phyloP scores from a whole-genome alignment of 73 alveolate genomes.

The Durusdinium trenchii region DNA sequence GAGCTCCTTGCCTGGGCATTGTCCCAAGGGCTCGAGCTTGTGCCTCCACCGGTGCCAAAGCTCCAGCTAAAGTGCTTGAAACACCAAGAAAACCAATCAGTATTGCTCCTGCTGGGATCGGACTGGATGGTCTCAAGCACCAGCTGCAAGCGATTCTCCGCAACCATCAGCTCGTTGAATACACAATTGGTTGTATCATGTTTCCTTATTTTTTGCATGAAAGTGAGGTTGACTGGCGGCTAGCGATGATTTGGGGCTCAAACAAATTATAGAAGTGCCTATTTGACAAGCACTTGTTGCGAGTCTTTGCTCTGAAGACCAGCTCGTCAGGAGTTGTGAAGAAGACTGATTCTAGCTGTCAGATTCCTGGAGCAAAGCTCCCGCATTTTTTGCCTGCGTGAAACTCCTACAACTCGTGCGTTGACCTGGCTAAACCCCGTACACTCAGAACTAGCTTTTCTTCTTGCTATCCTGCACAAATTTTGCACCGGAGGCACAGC shows the following conservation, averaged over 20 bases:
- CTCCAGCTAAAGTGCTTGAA: background rate
- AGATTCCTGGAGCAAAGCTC: too few species aligned
- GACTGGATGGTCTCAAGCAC: constrained; percentile 31
- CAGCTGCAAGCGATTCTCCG: background rate
- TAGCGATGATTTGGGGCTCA: too few species aligned
- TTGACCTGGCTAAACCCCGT: too few species aligned
- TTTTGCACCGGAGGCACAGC: background rate
- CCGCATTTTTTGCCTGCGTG: too few species aligned
- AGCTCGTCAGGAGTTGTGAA: too few species aligned
- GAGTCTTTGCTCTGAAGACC: too few species aligned
- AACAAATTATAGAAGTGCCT: too few species aligned
- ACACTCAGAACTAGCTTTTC: constrained; percentile 29
- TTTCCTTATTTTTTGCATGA: too few species aligned
- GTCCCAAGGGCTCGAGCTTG: constrained; percentile 11
- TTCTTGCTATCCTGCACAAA: constrained; percentile 39
- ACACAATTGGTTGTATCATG: background rate
- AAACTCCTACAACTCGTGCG: too few species aligned
- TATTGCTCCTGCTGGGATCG: background rate
- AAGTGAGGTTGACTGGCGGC: too few species aligned
- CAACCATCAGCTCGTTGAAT: background rate
- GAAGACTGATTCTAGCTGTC: too few species aligned
- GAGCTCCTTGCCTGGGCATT: constrained; percentile 63
- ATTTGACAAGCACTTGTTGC: too few species aligned
- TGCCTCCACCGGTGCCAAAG: background rate
- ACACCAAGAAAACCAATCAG: background rate